Percentiles rank a stretch among this genome's conserved stretches.
Conservation (phyloP, 2,329 filamentous ascomycete species). For the Scytalidium sp. region DNA sequence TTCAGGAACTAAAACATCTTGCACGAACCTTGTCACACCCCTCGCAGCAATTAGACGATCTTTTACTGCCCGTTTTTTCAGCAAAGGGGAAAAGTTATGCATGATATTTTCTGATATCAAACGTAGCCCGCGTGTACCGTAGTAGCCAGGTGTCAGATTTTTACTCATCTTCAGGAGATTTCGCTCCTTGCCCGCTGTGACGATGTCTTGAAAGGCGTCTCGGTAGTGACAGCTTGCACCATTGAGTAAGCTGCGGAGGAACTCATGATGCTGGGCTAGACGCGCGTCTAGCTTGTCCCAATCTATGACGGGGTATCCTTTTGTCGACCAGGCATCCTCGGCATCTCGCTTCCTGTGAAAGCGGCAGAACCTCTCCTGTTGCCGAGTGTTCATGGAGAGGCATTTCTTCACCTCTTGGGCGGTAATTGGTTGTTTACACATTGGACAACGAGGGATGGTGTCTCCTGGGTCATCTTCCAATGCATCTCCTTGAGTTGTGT, state of each 20-base stretch:
- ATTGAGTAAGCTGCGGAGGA: conserved; percentile 58
- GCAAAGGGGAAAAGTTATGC: conserved; percentile 50
- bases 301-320: conserved; percentile 66
- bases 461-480: too few species aligned
- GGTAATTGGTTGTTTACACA: conserved; percentile 62
- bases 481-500: not conserved
- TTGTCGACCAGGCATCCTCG: conserved; percentile 33
- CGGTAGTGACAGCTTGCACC: conserved; percentile 57
- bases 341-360: conserved; percentile 58
- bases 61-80: conserved; percentile 59
- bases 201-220: conserved; percentile 48
- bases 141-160: conserved; percentile 72
- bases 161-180: conserved; percentile 53
- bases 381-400: conserved; percentile 50
- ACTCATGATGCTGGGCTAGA: conserved; percentile 51
- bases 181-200: conserved; percentile 56
- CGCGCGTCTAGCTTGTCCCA: conserved; percentile 62
- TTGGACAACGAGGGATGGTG: conserved; percentile 50
- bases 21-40: conserved; percentile 67
- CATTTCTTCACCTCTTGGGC: conserved; percentile 51
- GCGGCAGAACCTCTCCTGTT: conserved; percentile 62
- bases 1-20: conserved; percentile 76
- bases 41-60: conserved; percentile 66
- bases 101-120: conserved; percentile 71
- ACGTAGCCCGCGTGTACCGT: conserved; percentile 71